A percentile compares a stretch with the other conserved stretches of the same genome.
Conservation (phyloP, 108 stramenopile genomes). For the Cyclotella cryptica region DNA sequence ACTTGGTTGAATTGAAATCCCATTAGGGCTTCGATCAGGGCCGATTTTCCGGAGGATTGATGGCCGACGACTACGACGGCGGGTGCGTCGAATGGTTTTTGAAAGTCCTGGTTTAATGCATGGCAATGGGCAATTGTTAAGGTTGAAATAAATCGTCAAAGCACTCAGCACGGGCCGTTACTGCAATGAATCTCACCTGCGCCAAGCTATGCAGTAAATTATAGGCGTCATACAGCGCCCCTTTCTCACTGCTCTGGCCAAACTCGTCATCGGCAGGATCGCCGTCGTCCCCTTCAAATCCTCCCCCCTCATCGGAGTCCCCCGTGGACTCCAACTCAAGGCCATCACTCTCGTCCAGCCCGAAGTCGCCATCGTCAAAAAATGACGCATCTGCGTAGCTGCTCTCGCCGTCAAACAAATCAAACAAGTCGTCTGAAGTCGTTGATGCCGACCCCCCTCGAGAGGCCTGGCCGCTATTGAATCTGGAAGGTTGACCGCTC, state of each 20-base stretch:
- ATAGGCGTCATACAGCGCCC: constrained; percentile 89
- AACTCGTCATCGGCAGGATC: constrained; percentile 38
- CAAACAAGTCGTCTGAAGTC: constrained; percentile 32
- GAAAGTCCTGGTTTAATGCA: constrained; percentile 72
- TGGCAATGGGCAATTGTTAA: neutral
- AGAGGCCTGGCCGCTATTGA: neutral
- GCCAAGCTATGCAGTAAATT: constrained; percentile 90
- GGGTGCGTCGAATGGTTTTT: constrained; percentile 95
- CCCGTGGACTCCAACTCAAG: constrained; percentile 12
- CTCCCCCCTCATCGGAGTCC: constrained; percentile 19
- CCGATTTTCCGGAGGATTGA: constrained; percentile 93
- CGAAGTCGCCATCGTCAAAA: constrained; percentile 26
- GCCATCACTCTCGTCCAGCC: constrained; percentile 15
- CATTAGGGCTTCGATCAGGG: constrained; percentile 95
- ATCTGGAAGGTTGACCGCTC: neutral
- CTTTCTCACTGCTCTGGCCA: constrained; percentile 66
- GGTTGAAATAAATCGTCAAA: neutral
- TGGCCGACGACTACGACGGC: constrained; percentile 95
- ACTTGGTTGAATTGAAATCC: constrained; percentile 97
- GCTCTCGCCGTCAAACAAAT: constrained; percentile 30
- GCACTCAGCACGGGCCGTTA: neutral
- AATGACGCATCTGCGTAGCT: constrained; percentile 10
- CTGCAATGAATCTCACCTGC: constrained; percentile 66
- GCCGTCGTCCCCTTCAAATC: constrained; percentile 28
- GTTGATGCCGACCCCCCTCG: constrained; percentile 4